Base-by-base conservation (phyloP, 164 flowering plant species). In the Protea cynaroides region DNA sequence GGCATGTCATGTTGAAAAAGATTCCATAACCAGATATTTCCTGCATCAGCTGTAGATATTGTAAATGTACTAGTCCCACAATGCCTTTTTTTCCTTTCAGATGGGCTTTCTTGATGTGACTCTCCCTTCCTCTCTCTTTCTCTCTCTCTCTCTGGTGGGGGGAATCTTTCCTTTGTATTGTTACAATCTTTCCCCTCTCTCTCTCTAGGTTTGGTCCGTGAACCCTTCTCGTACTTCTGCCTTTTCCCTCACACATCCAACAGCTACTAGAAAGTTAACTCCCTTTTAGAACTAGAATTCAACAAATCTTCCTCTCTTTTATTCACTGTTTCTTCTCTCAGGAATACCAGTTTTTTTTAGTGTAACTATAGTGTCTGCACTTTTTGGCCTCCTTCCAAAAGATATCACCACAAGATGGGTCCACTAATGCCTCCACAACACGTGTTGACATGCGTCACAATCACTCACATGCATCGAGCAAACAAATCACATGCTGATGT, bases 131-230 rank as follows among this genome's bases (percentile, higher is more conserved):
- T n/a, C 56, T 21, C 36, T 23, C 49, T 19, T 51, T 23, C 36
- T 60, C 18, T 7, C 23, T 60, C 52, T 43, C 3, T 50, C 62
- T 61, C 56, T 63, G n/a, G n/a, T n/a, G n/a, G n/a, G n/a, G n/a
- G n/a, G n/a, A n/a, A n/a, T n/a, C 71, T 68, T 62, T 68, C 36
- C 66, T 62, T 62, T 68, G 56, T 62, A 59, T 23, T 58, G 25
- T 58, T 1, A 22, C 3, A 53, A 1, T 23, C 17, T 40, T 40
- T 8, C 8, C 46, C 1, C 14, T 54, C 34, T 66, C 34, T 37
- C 9, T 52, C 4, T 63, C 36, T 36, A 23, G 36, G 18, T 25
- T 69, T 49, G 22, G 65, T 62, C 61, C 62, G 66, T 69, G 66
- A 69, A 36, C 66, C 51, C 37, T 22, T 69, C 51, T 56, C 19